Evolutionary conservation across 306 rosid genomes (phyloP), one percentile per base, ranked within the genome.

Genomic region (Castanea crenata): DNA sequence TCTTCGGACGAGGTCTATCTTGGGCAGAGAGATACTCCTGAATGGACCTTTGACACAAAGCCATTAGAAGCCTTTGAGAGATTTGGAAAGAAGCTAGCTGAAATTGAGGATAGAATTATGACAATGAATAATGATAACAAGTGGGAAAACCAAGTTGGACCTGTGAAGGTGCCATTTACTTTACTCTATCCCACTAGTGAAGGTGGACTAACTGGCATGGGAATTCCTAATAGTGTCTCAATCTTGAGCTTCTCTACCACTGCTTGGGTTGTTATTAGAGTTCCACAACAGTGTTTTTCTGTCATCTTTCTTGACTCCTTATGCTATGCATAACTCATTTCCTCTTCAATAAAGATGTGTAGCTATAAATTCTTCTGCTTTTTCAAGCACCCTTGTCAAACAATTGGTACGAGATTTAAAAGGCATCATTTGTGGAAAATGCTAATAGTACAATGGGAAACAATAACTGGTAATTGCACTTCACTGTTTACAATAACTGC

Each of bases 211-310:
- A 87, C 92, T 31, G 97, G 96, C 58, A 88, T 5, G 88, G 98
- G 98, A 63, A 94, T 94, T 62, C 96, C 97, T n/a, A 94, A 94
- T 78, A 94, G 96, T 73, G 87, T 90, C 19, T 70, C 98, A 11
- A 92, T 94, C 65, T 92, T 75, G 84, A 82, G 51, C 12, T 64
- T 31, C 32, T 64, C 35, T n/a, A 7, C 44, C 10, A 38, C 44
- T 38, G 0, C 27, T 9, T 13, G 68, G 75, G 14, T 64, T 65
- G 4, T 44, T 51, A 35, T 32, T 11, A 0, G 31, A 27, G 16
- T 61, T 25, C 14, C 5, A 13, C n/a, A 61, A 6, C 19, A 4
- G 3, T 23, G 9, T 2, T 61, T 25, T 13, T 25, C 32, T 25
- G 44, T 38, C 2, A 0, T 59, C 29, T 58, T 58, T 21, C 6